A percentile compares a stretch with the other conserved stretches of the same genome.
These are phyloP conservation scores for Filobasidium wieringae DNA, from an alignment of 768 basidiomycete species.

Conservation along the genomic window DNA sequence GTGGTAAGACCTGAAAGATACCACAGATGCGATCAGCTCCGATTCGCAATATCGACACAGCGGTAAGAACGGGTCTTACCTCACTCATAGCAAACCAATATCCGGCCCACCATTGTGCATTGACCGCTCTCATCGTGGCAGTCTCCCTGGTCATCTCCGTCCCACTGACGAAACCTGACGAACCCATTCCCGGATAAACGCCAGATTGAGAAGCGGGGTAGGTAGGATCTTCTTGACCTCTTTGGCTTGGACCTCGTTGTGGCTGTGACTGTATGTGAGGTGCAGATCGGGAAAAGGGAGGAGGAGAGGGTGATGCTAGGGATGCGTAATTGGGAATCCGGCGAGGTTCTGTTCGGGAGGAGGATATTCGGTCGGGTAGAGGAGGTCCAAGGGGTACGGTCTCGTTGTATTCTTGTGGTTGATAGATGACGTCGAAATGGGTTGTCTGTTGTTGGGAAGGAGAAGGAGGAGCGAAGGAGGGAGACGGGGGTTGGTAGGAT, in stretches of 20 bases:
- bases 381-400: background rate
- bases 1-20: no score
- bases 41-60: no score
- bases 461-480: slow-evolving; percentile 9
- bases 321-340: background rate
- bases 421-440: no score
- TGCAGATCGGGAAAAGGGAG: background rate
- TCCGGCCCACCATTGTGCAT: slow-evolving; percentile 36
- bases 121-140: slow-evolving; percentile 29
- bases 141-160: slow-evolving; percentile 15
- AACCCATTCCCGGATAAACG: slow-evolving; percentile 4
- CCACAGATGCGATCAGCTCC: no score
- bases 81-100: slow-evolving; percentile 36
- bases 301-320: background rate
- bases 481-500: background rate
- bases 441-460: background rate
- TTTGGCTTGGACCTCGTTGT: background rate
- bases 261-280: background rate
- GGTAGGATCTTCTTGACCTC: background rate
- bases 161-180: background rate
- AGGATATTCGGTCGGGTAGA: slow-evolving; percentile 1
- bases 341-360: no score
- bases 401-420: background rate
- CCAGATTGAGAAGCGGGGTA: slow-evolving; percentile 3
- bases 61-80: no score